These are phyloP conservation scores for Globisporangium paroecandrum DNA, from an alignment of 352 stramenopile genomes.

Conservation along the genomic window DNA sequence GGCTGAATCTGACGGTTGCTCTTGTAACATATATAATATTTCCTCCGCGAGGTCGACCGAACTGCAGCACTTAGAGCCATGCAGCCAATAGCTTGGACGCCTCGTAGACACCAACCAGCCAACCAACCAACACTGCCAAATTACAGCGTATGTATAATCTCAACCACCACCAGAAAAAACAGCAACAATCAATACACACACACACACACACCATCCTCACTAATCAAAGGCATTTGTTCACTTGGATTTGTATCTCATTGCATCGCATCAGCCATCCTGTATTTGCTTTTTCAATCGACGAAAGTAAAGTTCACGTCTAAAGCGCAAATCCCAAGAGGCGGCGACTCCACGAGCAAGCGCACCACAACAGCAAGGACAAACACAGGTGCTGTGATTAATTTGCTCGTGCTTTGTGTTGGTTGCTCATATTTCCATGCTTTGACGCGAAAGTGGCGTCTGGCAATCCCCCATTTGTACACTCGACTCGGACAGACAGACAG, in stretches of 20 bases:
- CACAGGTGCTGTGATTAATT: not conserved
- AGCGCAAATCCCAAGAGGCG: not conserved
- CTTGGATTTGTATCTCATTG: not conserved
- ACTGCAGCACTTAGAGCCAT: not conserved
- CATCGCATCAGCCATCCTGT: not conserved
- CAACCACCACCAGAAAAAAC: not conserved
- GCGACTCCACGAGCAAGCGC: not conserved
- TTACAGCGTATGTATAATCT: not conserved
- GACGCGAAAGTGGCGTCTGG: not conserved
- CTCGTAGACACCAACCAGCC: not conserved
- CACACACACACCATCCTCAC: not conserved
- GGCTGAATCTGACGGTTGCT: not conserved
- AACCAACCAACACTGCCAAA: conserved; percentile 2
- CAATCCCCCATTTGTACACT: not conserved
- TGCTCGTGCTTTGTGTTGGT: not conserved
- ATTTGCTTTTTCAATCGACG: not conserved
- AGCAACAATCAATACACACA: not conserved
- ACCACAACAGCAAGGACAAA: not conserved
- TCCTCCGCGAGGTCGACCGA: conserved; percentile 2
- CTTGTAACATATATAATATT: conserved; percentile 66
- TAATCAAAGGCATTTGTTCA: not conserved
- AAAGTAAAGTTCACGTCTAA: not conserved
- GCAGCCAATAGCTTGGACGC: not conserved
- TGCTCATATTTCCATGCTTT: not conserved
- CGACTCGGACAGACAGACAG: not conserved